These are phyloP conservation scores for Microascus cirrosus DNA, from an alignment of 2,329 filamentous ascomycete species.

Conservation along the genomic window DNA sequence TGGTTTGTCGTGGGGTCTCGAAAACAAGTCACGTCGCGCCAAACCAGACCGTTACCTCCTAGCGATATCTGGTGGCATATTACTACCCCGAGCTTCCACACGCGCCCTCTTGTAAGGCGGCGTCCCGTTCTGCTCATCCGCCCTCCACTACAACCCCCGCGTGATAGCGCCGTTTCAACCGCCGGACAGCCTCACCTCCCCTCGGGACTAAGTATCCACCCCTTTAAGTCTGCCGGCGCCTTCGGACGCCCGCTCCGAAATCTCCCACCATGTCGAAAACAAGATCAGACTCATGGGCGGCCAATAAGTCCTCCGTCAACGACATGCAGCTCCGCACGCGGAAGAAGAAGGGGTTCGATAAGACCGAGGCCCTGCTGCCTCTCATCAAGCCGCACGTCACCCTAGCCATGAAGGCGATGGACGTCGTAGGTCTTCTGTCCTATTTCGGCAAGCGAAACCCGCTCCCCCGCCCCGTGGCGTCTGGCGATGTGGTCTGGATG, in stretches of 20 bases:
- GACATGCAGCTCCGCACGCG: slow-evolving; percentile 40
- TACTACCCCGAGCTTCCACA: not conserved
- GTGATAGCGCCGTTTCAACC: not conserved
- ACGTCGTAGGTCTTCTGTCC: slow-evolving; percentile 28
- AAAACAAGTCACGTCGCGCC: not conserved
- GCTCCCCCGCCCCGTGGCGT: slow-evolving; percentile 45
- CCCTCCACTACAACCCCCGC: not conserved
- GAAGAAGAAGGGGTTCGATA: slow-evolving; percentile 33
- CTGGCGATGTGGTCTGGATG: slow-evolving; percentile 70
- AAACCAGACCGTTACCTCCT: not conserved
- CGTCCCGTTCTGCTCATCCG: not conserved
- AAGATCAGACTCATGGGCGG: slow-evolving; percentile 3
- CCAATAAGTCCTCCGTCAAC: slow-evolving; percentile 12
- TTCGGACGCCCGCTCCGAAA: not conserved
- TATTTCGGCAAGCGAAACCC: slow-evolving; percentile 44
- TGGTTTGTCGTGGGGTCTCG: not conserved
- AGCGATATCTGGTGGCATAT: not conserved
- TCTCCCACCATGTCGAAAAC: slow-evolving; percentile 1
- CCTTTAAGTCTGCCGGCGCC: not conserved
- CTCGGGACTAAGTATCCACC: not conserved
- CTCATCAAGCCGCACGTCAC: slow-evolving; percentile 17
- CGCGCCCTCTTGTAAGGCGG: not conserved
- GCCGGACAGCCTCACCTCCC: not conserved
- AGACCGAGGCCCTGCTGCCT: slow-evolving; percentile 36
- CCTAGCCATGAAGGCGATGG: slow-evolving; percentile 16